phyloP scores from a whole-genome alignment of 805 yeast genomes.

The Kodamaea leandrae region DNA sequence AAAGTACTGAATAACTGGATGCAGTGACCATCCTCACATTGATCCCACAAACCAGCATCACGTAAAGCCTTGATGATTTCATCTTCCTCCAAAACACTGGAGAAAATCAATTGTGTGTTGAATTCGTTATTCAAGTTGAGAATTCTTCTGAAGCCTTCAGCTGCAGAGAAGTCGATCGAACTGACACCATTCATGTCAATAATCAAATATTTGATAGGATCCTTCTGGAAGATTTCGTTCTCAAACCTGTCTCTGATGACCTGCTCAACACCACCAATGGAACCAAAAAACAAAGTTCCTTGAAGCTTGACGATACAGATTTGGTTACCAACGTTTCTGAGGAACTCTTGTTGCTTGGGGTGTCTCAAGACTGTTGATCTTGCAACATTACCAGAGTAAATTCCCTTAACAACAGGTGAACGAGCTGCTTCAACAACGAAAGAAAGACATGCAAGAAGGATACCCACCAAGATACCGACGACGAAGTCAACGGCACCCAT shows the following conservation, averaged over 20 bases:
- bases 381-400: conserved; percentile 84
- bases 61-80: conserved; percentile 66
- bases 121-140: conserved; percentile 72
- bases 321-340: conserved; percentile 84
- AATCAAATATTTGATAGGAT: conserved; percentile 76
- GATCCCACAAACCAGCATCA: conserved; percentile 78
- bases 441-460: conserved; percentile 87
- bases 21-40: conserved; percentile 29
- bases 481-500: conserved; percentile 98
- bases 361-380: conserved; percentile 91
- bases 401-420: conserved; percentile 74
- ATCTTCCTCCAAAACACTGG: conserved; percentile 70
- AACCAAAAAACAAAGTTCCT: conserved; percentile 91
- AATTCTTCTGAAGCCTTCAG: conserved; percentile 89
- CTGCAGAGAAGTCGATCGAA: conserved; percentile 89
- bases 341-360: conserved; percentile 80
- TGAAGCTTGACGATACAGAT: conserved; percentile 82
- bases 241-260: conserved; percentile 67
- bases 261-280: conserved; percentile 87
- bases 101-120: conserved; percentile 67
- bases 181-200: conserved; percentile 82
- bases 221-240: conserved; percentile 42
- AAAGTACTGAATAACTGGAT: conserved; percentile 72
- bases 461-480: conserved; percentile 86
- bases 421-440: conserved; percentile 92